Percentiles rank a stretch among this genome's conserved stretches.
Conservation (phyloP, 352 stramenopile species). For the Aphanomyces invadans region DNA sequence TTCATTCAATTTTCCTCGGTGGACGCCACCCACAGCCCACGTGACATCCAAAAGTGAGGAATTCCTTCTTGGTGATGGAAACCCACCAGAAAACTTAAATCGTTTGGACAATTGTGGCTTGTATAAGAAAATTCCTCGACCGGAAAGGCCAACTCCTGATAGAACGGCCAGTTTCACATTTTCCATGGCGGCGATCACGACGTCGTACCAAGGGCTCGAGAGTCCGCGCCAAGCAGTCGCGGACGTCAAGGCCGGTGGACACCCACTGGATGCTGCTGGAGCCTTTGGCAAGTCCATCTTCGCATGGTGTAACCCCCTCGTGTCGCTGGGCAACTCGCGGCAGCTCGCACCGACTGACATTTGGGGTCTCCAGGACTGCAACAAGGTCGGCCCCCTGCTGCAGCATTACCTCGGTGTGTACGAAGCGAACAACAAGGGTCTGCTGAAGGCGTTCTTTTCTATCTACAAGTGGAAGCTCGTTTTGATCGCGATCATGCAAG, state of each 20-base stretch:
- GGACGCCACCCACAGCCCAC: too few relatives aligned
- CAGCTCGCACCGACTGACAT: conserved; percentile 41
- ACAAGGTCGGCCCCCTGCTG: conserved; percentile 26
- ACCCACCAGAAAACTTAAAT: too few relatives aligned
- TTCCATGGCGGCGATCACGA: background rate
- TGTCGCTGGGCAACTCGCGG: conserved; percentile 35
- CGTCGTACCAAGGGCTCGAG: background rate
- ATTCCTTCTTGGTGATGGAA: too few relatives aligned
- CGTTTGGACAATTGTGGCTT: too few relatives aligned
- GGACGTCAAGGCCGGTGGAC: background rate
- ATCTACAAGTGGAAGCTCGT: conserved; percentile 27
- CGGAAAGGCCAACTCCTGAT: too few relatives aligned
- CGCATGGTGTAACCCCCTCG: conserved; percentile 34
- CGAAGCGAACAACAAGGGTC: conserved; percentile 19
- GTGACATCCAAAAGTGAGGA: too few relatives aligned
- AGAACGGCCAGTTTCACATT: background rate
- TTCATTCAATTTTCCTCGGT: too few relatives aligned
- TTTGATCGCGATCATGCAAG: conserved; percentile 26
- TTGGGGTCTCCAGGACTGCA: conserved; percentile 27
- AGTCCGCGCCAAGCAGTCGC: background rate
- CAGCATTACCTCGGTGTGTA: conserved; percentile 28
- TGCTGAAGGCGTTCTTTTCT: conserved; percentile 26
- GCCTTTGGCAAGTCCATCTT: conserved; percentile 34
- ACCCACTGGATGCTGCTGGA: conserved; percentile 1
- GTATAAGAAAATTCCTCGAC: too few relatives aligned